Base-by-base conservation (phyloP, 805 yeast species). In the Candida oleophila region DNA sequence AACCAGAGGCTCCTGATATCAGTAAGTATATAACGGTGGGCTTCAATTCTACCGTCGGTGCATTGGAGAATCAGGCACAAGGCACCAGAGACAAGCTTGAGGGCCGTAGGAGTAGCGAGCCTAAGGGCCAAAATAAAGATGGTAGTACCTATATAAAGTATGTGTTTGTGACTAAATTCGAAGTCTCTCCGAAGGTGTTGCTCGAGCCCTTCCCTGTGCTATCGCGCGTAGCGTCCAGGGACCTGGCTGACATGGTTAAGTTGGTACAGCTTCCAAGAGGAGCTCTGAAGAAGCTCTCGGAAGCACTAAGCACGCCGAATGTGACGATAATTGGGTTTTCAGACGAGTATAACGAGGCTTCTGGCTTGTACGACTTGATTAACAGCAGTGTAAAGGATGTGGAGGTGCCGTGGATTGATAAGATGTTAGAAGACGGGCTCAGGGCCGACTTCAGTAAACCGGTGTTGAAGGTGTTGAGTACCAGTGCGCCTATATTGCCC, bases 81-180 rank as follows among this genome's bases (percentile, higher is more conserved):
- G 43, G 15, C 15, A 32, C 43, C 11, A 25, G 60, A 16, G 57
- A 44, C 34, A 51, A 44, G 36, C 46, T 49, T 5, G 47, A 49
- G 18, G 49, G 50, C 15, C 22, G 28, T 12, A 38, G 11, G 39
- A 18, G 15, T 7, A 38, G 47, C 21, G 30, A 7, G 9, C 30
- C 30, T 25, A 39, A 48, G 48, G 43, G 41, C 21, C 16, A 18
- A 19, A 28, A 37, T 20, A 38, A 39, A 46, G 22, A 14, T 22
- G 21, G 28, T 16, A 32, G 18, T n/a, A 20, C 25, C n/a, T 55
- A 55, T 36, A 53, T 71, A 12, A 62, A 60, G 41, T 73, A 71
- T 49, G 72, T 85, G 3, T 81, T 85, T 62, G 86, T 83, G 15
- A 80, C 87, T 52, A 82, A 77, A 51, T 61, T 67, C n/a, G 87